A percentile compares a stretch with the other conserved stretches of the same genome.
phyloP scores from a whole-genome alignment of 2,329 filamentous ascomycete genomes.

The Ascochyta clinopodiicola region DNA sequence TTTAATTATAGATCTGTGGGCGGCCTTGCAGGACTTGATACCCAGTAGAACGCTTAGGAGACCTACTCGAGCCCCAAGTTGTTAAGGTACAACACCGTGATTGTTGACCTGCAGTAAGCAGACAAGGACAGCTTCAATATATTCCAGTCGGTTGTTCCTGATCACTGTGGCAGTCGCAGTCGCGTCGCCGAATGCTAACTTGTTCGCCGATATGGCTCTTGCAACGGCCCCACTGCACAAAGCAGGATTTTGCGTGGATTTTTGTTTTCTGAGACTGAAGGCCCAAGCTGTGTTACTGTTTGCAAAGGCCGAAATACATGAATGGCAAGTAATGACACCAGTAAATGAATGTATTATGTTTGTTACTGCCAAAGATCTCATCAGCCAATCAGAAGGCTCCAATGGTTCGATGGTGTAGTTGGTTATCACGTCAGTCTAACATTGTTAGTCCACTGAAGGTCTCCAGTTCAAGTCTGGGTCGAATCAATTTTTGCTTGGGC shows the following conservation, averaged over 20 bases:
- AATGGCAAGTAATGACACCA: too few species aligned
- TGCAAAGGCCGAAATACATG: too few species aligned
- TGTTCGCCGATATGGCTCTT: neutral
- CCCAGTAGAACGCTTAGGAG: too few species aligned
- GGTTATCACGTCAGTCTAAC: slow-evolving; percentile 57
- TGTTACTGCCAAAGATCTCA: neutral
- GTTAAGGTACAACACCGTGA: too few species aligned
- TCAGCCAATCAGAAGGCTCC: neutral
- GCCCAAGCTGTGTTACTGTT: neutral
- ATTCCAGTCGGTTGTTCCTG: too few species aligned
- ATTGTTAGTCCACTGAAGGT: slow-evolving; percentile 26
- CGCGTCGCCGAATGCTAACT: neutral
- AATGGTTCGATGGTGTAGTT: slow-evolving; percentile 49
- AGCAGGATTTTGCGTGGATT: neutral
- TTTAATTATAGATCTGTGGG: neutral
- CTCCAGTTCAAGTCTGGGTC: slow-evolving; percentile 30
- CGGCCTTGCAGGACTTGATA: too few species aligned
- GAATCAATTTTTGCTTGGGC: slow-evolving; percentile 8
- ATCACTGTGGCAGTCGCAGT: too few species aligned
- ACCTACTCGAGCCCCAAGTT: too few species aligned
- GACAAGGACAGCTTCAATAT: too few species aligned
- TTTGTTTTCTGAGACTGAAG: too few species aligned
- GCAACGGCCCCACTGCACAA: neutral
- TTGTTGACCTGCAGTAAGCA: too few species aligned
- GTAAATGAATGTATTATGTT: neutral